Percentiles rank a stretch among this genome's conserved stretches.
phyloP scores from a whole-genome alignment of 2,329 filamentous ascomycete genomes.

The Celoporthe dispersa region DNA sequence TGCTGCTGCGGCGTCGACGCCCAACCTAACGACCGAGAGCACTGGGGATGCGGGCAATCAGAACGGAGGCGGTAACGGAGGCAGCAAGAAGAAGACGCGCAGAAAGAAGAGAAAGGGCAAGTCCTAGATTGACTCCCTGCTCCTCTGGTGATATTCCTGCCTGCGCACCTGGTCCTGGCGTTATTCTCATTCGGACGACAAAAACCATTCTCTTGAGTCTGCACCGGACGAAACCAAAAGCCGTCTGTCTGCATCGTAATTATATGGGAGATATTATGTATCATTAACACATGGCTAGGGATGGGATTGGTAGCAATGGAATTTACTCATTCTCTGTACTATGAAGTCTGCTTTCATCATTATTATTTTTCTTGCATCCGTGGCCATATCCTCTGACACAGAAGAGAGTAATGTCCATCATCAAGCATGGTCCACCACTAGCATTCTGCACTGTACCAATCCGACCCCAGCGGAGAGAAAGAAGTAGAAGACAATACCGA shows the following conservation, averaged over 20 bases:
- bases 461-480: not conserved
- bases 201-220: not conserved
- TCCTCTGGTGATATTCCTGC: not conserved
- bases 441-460: not conserved
- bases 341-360: not conserved
- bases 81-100: conserved; percentile 43
- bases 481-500: not conserved
- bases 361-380: too few relatives aligned
- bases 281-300: conserved; percentile 1
- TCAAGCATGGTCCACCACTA: not conserved
- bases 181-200: not conserved
- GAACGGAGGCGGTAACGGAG: conserved; percentile 25
- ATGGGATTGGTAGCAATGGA: not conserved
- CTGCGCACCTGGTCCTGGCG: not conserved
- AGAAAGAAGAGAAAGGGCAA: conserved; percentile 45
- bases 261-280: not conserved
- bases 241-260: not conserved
- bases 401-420: not conserved
- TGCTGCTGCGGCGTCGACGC: conserved; percentile 35
- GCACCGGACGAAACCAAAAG: not conserved
- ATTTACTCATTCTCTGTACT: not conserved
- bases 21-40: conserved; percentile 35
- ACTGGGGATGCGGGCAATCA: conserved; percentile 14
- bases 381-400: not conserved
- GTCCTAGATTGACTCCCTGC: conserved; percentile 32